Evolutionary conservation across 108 stramenopile genomes (phyloP).

Genomic region (Asterionellopsis glacialis): DNA sequence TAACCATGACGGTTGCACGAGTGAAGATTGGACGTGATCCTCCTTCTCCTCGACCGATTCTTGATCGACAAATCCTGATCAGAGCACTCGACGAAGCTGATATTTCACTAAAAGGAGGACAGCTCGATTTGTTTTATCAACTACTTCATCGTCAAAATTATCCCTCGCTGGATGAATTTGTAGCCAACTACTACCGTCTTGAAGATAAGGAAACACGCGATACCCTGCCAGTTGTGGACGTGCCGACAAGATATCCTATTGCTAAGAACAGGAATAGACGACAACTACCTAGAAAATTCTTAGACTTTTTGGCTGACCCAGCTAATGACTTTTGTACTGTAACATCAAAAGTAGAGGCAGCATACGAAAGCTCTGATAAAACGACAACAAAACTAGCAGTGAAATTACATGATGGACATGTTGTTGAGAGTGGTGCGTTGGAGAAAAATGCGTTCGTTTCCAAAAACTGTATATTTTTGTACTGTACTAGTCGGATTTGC

Average conservation of each 20-base stretch:
- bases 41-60: constrained; percentile 65
- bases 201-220: constrained; percentile 20
- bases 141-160: constrained; percentile 73
- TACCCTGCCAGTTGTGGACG: constrained; percentile 39
- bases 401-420: constrained; percentile 72
- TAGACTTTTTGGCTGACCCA: constrained; percentile 62
- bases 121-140: constrained; percentile 72
- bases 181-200: constrained; percentile 43
- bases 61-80: constrained; percentile 60
- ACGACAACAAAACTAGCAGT: constrained; percentile 82
- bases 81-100: constrained; percentile 50
- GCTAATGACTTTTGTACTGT: constrained; percentile 69
- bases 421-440: constrained; percentile 54
- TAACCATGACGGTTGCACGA: too few relatives aligned
- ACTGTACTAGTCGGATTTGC: too few relatives aligned
- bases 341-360: constrained; percentile 47
- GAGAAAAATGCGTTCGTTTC: too few relatives aligned
- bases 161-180: constrained; percentile 58
- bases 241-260: constrained; percentile 15
- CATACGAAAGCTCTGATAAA: constrained; percentile 50
- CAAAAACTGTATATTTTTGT: too few relatives aligned
- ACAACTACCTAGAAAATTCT: constrained; percentile 52
- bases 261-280: constrained; percentile 48
- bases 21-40: not conserved
- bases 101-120: constrained; percentile 44